Percentiles rank a stretch among this genome's conserved stretches.
phyloP scores from a whole-genome alignment of 768 basidiomycete species.

The Lactarius trivialis region DNA sequence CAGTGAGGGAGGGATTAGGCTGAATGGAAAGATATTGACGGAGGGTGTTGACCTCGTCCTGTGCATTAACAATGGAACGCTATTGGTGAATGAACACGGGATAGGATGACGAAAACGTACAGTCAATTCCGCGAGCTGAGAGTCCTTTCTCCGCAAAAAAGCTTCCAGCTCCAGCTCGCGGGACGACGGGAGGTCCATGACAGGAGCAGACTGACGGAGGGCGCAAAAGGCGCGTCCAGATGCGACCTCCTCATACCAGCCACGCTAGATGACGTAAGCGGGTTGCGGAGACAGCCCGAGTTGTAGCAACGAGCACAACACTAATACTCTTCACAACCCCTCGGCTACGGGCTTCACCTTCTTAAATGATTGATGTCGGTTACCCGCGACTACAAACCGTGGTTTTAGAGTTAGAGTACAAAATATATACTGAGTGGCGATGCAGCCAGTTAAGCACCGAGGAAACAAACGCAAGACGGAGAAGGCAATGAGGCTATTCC shows the following conservation, averaged over 20 bases:
- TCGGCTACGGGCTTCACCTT: no score
- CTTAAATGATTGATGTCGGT: not conserved
- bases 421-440: not conserved
- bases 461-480: not conserved
- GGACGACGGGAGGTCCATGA: slow-evolving; percentile 65
- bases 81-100: not conserved
- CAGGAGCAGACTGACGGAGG: slow-evolving; percentile 15
- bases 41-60: slow-evolving; percentile 72
- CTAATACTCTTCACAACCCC: no score
- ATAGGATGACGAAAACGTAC: slow-evolving; percentile 40
- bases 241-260: not conserved
- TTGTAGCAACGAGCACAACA: no score
- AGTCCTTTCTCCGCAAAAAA: slow-evolving; percentile 67
- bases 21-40: slow-evolving; percentile 60
- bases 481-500: not conserved
- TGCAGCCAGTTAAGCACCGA: not conserved
- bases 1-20: slow-evolving; percentile 51
- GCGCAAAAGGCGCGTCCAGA: slow-evolving; percentile 18
- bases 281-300: not conserved
- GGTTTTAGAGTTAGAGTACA: not conserved
- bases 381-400: no score
- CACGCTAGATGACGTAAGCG: slow-evolving; percentile 17
- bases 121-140: slow-evolving; percentile 61
- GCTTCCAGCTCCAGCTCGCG: slow-evolving; percentile 80
- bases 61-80: slow-evolving; percentile 22